Conservation (phyloP, 148 eudicot genomes). For the Arbutus unedo region DNA sequence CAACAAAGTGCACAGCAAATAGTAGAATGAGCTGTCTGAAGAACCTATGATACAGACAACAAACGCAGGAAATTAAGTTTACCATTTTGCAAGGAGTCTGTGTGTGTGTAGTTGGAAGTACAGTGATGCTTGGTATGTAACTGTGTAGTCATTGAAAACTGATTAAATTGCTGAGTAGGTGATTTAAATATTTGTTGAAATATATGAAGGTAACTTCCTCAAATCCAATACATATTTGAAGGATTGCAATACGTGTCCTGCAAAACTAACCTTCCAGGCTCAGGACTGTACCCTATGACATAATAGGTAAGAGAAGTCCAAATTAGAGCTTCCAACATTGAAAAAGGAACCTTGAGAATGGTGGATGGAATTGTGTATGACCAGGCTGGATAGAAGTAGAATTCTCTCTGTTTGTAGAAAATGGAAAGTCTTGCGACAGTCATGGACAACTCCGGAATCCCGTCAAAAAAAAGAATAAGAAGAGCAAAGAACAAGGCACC, state of each 20-base stretch:
- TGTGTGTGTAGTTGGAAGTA: background rate
- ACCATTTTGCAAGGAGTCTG: background rate
- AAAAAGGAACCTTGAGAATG: slow-evolving; percentile 68
- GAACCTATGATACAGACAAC: slow-evolving; percentile 37
- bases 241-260: background rate
- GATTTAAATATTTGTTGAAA: background rate
- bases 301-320: slow-evolving; percentile 79
- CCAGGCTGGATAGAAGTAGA: slow-evolving; percentile 82
- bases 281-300: slow-evolving; percentile 74
- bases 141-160: background rate
- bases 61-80: background rate
- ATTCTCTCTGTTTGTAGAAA: slow-evolving; percentile 82
- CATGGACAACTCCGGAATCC: slow-evolving; percentile 61
- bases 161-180: background rate
- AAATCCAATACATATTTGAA: background rate
- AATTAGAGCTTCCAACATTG: slow-evolving; percentile 48
- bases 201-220: background rate
- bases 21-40: slow-evolving; percentile 58
- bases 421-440: slow-evolving; percentile 63
- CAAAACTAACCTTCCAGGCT: slow-evolving; percentile 53
- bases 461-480: slow-evolving; percentile 55
- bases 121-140: background rate
- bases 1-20: slow-evolving; percentile 50
- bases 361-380: slow-evolving; percentile 81
- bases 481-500: slow-evolving; percentile 72